Evolutionary conservation across 352 stramenopile species (phyloP).

Genomic region (Peronospora destructor): DNA sequence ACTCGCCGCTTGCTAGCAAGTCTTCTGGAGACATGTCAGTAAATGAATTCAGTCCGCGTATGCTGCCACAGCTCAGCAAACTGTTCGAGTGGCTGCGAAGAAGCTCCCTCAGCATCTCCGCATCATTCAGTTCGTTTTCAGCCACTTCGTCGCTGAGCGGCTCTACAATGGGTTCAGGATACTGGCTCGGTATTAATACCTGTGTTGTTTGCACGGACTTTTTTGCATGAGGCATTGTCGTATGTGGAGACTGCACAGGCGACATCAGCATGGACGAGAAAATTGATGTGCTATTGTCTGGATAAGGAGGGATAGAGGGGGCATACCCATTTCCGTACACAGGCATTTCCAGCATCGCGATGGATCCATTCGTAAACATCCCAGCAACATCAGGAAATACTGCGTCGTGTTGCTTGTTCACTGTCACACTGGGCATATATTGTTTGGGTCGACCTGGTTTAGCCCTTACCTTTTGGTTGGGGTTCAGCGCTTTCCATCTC

Average conservation of each 20-base stretch:
- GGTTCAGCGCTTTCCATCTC: conserved; percentile 69
- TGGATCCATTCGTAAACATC: conserved; percentile 33
- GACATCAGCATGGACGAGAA: conserved; percentile 16
- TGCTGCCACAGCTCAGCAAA: conserved; percentile 59
- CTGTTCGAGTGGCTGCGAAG: conserved; percentile 60
- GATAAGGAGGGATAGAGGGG: conserved; percentile 9
- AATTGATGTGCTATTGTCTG: conserved; percentile 19
- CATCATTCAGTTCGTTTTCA: conserved; percentile 55
- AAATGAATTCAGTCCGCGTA: conserved; percentile 46
- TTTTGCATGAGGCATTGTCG: conserved; percentile 16
- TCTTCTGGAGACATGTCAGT: conserved; percentile 73
- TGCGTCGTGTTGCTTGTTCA: conserved; percentile 38
- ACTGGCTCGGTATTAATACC: conserved; percentile 24
- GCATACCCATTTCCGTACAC: conserved; percentile 18
- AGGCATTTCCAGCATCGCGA: conserved; percentile 24
- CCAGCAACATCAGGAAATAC: conserved; percentile 45
- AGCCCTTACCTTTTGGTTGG: conserved; percentile 49
- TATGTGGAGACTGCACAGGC: conserved; percentile 21
- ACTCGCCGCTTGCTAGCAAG: conserved; percentile 64
- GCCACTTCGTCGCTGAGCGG: conserved; percentile 47
- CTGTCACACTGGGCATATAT: conserved; percentile 49
- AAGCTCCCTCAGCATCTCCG: conserved; percentile 60
- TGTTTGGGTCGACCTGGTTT: conserved; percentile 53
- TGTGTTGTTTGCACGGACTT: conserved; percentile 14
- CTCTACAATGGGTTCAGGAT: conserved; percentile 59